Evolutionary conservation across 371 early-diverging fungal species (phyloP), one percentile per base, ranked within the genome.

Genomic region (Polyrhizophydium stewartii): DNA sequence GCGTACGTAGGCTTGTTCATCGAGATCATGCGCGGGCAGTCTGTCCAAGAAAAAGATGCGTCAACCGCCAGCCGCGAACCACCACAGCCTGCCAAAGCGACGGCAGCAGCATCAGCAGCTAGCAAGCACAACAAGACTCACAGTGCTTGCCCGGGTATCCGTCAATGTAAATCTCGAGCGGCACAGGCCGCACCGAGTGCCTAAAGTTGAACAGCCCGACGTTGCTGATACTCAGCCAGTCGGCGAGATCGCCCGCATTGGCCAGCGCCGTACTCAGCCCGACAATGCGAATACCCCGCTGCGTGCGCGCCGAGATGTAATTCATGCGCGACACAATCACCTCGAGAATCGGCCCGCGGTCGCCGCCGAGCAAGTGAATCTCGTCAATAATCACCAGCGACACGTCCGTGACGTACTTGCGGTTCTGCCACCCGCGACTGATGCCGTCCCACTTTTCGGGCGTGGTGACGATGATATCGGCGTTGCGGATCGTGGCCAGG

Each of bases 361-460:
- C 97, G 27, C 91, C 91, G 22, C 97, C 96, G 27, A 99, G 81
- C 60, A 99, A 74, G 74, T 99, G 99, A 58, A 99, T 97, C 81
- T 99, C 99, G 77, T 99, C 99, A 66, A 99, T 92, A 38, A 99
- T 92, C 7, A 99, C 90, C 46, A 90, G 81, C 17, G 90, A 85
- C 58, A 96, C 89, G 51, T 83, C 66, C 40, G 84, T 85, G 5
- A 95, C 93, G 74, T 93, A 95, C 25, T 78, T 83, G 59, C 93
- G 81, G 28, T 78, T 85, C 66, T 94, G 85, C 98, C 92, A 94
- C 41, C 86, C 85, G 59, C 94, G 90, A 72, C 92, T 93, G 68
- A 96, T 88, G 60, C 96, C 94, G 76, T 99, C 99, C 94, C 98
- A 99, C 68, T 98, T 98, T 69, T 99, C 99, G 1, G 95, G 96